phyloP scores from a whole-genome alignment of 225 moss, liverwort and hornwort species.

The Marchantia polymorpha region DNA sequence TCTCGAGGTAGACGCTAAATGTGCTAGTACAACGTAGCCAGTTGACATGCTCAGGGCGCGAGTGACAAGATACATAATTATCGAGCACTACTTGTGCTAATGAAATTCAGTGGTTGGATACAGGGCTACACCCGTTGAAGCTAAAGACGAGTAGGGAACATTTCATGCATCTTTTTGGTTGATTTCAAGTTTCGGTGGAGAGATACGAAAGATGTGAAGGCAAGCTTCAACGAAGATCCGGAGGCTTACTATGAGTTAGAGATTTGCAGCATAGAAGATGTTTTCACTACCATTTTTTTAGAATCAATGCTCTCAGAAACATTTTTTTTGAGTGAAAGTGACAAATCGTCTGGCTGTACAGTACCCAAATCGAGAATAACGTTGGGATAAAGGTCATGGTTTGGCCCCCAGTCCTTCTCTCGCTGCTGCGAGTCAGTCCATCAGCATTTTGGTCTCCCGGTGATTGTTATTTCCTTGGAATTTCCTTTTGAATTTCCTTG shows the following conservation, averaged over 20 bases:
- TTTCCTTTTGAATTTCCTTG: no score
- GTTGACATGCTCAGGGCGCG: no score
- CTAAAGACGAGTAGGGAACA: neutral
- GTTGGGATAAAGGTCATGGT: constrained; percentile 6
- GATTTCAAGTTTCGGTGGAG: neutral
- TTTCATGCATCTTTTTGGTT: neutral
- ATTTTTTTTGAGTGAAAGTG: neutral
- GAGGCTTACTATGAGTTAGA: constrained; percentile 3
- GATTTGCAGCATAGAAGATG: constrained; percentile 9
- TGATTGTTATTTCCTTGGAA: neutral
- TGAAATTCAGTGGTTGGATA: neutral
- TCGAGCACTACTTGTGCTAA: neutral
- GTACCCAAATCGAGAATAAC: neutral
- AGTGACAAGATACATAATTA: no score
- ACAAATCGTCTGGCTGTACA: constrained; percentile 13
- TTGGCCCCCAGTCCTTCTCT: neutral
- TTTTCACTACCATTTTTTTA: neutral
- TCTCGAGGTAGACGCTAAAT: no score
- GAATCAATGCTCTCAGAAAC: neutral
- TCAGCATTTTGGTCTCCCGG: neutral
- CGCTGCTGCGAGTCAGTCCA: neutral
- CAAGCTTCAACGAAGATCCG: neutral
- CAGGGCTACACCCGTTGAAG: neutral
- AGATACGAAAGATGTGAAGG: neutral
- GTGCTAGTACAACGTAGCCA: no score